phyloP scores from a whole-genome alignment of 129 eudicot genomes.

The Oenanthe sinensis region DNA sequence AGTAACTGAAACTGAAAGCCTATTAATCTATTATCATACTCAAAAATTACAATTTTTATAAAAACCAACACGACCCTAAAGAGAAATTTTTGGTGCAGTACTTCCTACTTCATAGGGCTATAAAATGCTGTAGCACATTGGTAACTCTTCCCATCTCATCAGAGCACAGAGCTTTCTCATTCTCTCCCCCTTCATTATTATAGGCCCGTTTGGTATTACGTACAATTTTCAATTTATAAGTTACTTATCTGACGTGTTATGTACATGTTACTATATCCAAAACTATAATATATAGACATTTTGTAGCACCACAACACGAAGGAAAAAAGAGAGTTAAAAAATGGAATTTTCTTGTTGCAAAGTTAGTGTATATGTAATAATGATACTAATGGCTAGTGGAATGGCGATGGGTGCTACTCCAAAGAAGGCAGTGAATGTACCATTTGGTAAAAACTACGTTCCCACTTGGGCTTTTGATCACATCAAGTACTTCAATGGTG shows the following conservation, averaged over 20 bases:
- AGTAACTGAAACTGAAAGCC: not conserved
- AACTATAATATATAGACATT: too few species aligned
- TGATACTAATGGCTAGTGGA: conserved; percentile 14
- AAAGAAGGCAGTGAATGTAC: conserved; percentile 47
- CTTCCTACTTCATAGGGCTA: not conserved
- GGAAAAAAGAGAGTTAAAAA: not conserved
- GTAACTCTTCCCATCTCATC: not conserved
- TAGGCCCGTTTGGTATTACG: too few species aligned
- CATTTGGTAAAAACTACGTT: conserved; percentile 76
- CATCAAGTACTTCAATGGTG: conserved; percentile 78
- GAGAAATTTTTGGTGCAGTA: not conserved
- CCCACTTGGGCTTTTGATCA: conserved; percentile 98
- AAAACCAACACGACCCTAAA: not conserved
- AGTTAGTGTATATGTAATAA: not conserved
- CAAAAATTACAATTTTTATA: not conserved
- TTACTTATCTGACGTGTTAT: too few species aligned
- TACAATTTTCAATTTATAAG: too few species aligned
- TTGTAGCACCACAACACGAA: too few species aligned
- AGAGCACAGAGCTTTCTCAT: not conserved
- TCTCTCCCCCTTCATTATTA: not conserved
- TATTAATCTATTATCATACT: not conserved
- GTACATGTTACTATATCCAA: too few species aligned
- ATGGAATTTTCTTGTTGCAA: not conserved
- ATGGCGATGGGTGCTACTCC: conserved; percentile 49
- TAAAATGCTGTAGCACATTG: not conserved